Evolutionary conservation across 192 early-diverging fungal genomes (phyloP), one percentile per base, ranked within the genome.

Genomic region (Rhizoclosmatium globosum): DNA sequence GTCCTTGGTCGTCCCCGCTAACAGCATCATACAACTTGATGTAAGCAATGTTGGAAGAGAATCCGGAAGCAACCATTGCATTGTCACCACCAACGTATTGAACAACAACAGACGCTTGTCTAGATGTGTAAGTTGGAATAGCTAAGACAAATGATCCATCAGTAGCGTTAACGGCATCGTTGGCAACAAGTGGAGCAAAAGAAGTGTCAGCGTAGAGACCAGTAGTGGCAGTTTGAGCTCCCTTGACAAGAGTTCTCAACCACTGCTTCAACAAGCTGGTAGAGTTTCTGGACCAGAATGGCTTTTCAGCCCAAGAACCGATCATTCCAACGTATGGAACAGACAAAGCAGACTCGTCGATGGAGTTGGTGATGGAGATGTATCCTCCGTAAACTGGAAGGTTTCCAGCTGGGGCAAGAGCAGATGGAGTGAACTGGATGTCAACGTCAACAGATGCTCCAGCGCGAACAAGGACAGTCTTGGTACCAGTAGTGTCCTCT

Each of bases 271-370:
- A n/a, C 15, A 74, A 31, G 61, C 23, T 42, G 2, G 72, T n/a
- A 17, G 58, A 62, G 44, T 62, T 62, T 64, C 59, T 74, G 41
- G 72, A 48, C 72, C 72, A 74, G 46, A 74, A 31, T 11, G 19
- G 1, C 61, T 74, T 74, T 4, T 39, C 47, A 23, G 59, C 62
- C 38, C 47, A 74, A 4, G 57, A 6, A 46, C 59, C 59, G 39
- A 64, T 64, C 38, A 74, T 43, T 17, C 72, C 72, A 47, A 42
- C 72, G 43, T 64, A 74, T 19, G 72, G 72, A 74, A 74, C 60
- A 62, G 60, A 21, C 4, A 23, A 31, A 39, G 21, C 60, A 7
- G 21, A 9, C 7, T 62, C 60, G 23, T 62, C 60, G 21, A 31
- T 23, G 1, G 9, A 9, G 60, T 62, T 62, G 9, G 60, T 62